Evolutionary conservation across 495 filamentous ascomycete genomes (phyloP), one percentile per base, ranked within the genome.

Genomic region (Daldinia vernicosa): DNA sequence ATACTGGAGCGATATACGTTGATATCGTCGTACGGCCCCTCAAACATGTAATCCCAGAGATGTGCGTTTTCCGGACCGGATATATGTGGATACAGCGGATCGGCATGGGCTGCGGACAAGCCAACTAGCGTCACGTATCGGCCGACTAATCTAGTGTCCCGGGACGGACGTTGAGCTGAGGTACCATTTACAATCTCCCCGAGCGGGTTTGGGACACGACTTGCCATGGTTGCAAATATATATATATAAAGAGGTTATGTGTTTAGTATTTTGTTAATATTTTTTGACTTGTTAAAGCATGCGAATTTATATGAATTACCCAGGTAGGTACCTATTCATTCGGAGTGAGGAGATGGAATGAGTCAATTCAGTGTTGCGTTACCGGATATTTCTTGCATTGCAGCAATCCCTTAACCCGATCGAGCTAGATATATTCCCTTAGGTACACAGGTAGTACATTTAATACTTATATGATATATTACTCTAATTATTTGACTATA

Each of bases 31-130:
- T 77, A 84, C 0, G 84, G 84, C 0, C 80, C 85, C 28, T 75
- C 71, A 6, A 69, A 64, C 72, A 88, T 75, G 71, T 85, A 87
- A 39, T 80, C 79, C 80, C 84, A 88, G 4, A 87, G 76, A 22
- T 78, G 64, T 1, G 71, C 69, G 45, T 79, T 75, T 15, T 76
- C 69, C 3, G 66, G 67, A 9, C 80, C 82, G 26, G 80, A 77
- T 50, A 84, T 60, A 11, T 79, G 71, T 35, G 72, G 69, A 60
- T 77, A 86, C 15, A 87, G 77, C 1, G 76, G 76, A 40, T 77
- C 70, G 12, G 80, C 74, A 51, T 87, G 83, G 6, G 72, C 62
- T 12, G 65, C 50, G 0, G 66, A 62, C 15, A 87, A 72, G 9
- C 78, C 79, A 14, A 78, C 76, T 30, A 87, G 72, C 2, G 65